Evolutionary conservation across 2,329 filamentous ascomycete genomes (phyloP), one percentile per base, ranked within the genome.

Genomic region (Ophiocordyceps camponoti-saundersi): DNA sequence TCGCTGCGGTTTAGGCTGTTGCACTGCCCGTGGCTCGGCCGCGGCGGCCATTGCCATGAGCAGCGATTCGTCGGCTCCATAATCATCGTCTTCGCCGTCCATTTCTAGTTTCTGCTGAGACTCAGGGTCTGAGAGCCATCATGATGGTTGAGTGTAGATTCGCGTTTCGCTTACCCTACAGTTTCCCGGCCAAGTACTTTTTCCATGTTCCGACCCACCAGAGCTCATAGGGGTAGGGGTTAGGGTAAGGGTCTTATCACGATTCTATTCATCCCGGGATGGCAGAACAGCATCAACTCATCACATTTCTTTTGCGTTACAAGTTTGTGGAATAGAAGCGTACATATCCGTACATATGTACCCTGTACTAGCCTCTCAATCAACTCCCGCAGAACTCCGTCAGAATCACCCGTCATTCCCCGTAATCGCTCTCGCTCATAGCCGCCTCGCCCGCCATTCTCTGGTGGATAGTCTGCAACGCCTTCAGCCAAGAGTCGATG

Each of bases 11-110:
- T 57, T 59, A 0, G 65, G 65, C 47, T 70, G 68, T 48, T 64
- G 63, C 46, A 62, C 51, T 26, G 58, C 48, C 36, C 36, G 44
- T 23, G 22, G 46, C 29, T 44, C 46, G 20, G 69, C 67, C 5
- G 71, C 65, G 10, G 72, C 70, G 29, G 72, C 73, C 56, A 80
- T 69, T 42, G 73, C 74, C 45, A 67, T 70, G 3, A 77, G 59
- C 36, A 79, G 68, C 47, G 73, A 74, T 16, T 72, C 70, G 55
- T 79, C 75, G 23, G 69, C 72, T 41, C 72, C 74, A 50, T 72
- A 77, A 44, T 78, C 74, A 52, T 77, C 75, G 46, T 73, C 69
- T 67, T n/a, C 7, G 29, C 4, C 23, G 42, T 18, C n/a, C 21
- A 44, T 39, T 16, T 16, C 16, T 16, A 10, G 16, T 18, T 18